phyloP scores from a whole-genome alignment of 306 rosid genomes.

The Corylus avellana region DNA sequence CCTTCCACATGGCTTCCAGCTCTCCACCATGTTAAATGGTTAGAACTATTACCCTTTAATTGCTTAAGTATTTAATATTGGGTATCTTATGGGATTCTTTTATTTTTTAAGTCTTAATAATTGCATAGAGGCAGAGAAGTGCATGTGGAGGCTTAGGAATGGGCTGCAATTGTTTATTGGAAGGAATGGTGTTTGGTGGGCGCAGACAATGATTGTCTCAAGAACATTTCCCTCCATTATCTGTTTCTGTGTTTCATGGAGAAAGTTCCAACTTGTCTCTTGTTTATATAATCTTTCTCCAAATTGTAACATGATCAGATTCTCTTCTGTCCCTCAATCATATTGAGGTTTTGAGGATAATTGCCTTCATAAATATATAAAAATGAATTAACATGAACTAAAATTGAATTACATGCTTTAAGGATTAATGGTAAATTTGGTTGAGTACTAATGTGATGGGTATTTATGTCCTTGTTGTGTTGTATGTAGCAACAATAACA shows the following conservation, averaged over 20 bases:
- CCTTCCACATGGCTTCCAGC: conserved; percentile 78
- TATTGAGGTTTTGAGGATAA: not conserved
- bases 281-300: conserved; percentile 27
- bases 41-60: conserved; percentile 50
- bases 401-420: not conserved
- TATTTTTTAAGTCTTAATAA: conserved; percentile 7
- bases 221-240: conserved; percentile 42
- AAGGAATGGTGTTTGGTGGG: conserved; percentile 51
- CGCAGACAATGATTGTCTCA: conserved; percentile 51
- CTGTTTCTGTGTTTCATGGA: conserved; percentile 13
- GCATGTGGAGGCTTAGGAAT: conserved; percentile 59
- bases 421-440: not conserved
- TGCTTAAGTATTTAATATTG: conserved; percentile 27
- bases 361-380: conserved; percentile 20
- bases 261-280: conserved; percentile 53
- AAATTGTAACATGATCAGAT: conserved; percentile 37
- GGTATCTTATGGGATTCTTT: not conserved
- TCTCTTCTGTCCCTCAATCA: conserved; percentile 28
- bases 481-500: not conserved
- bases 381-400: not conserved
- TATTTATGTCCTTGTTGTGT: not conserved
- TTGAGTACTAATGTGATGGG: no score
- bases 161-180: conserved; percentile 38
- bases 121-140: conserved; percentile 55
- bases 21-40: conserved; percentile 37